Percentiles rank a stretch among this genome's conserved stretches.
These are phyloP conservation scores for Fraxinus americana DNA, from an alignment of 257 asterid species.

Conservation along the genomic window DNA sequence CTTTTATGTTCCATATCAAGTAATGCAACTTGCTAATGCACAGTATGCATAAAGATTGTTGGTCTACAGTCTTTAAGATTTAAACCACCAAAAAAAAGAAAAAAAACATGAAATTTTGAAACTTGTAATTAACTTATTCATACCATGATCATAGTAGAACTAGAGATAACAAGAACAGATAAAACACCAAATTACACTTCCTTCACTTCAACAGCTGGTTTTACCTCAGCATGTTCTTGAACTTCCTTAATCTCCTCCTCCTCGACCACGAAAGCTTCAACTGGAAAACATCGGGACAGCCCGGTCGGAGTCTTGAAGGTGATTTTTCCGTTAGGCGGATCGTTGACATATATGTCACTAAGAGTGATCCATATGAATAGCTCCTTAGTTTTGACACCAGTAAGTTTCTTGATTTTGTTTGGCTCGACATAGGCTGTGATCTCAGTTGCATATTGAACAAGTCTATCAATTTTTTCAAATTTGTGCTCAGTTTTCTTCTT, in stretches of 20 bases:
- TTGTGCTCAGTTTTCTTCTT: slow-evolving; percentile 44
- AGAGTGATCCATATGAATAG: slow-evolving; percentile 40
- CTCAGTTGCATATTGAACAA: slow-evolving; percentile 36
- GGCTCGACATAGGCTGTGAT: slow-evolving; percentile 45
- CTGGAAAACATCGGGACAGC: slow-evolving; percentile 33
- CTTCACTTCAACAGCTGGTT: slow-evolving; percentile 24
- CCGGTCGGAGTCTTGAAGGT: slow-evolving; percentile 42
- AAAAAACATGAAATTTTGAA: no score
- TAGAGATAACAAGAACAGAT: no score
- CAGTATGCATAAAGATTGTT: no score
- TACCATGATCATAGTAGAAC: no score
- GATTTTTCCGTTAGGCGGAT: slow-evolving; percentile 33
- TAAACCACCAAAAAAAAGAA: no score
- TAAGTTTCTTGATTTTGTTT: slow-evolving; percentile 45
- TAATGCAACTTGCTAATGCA: background rate
- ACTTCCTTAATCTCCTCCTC: slow-evolving; percentile 1
- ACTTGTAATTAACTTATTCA: no score
- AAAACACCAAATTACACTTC: slow-evolving; percentile 5
- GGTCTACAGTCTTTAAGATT: no score
- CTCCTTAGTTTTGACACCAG: slow-evolving; percentile 50
- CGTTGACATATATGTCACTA: slow-evolving; percentile 32
- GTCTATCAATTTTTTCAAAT: slow-evolving; percentile 30
- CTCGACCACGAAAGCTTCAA: slow-evolving; percentile 34
- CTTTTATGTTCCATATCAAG: background rate
- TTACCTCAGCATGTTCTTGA: background rate